A percentile compares a stretch with the other conserved stretches of the same genome.
phyloP scores from a whole-genome alignment of 1,284 basidiomycete genomes.

The Schizophyllum commune region DNA sequence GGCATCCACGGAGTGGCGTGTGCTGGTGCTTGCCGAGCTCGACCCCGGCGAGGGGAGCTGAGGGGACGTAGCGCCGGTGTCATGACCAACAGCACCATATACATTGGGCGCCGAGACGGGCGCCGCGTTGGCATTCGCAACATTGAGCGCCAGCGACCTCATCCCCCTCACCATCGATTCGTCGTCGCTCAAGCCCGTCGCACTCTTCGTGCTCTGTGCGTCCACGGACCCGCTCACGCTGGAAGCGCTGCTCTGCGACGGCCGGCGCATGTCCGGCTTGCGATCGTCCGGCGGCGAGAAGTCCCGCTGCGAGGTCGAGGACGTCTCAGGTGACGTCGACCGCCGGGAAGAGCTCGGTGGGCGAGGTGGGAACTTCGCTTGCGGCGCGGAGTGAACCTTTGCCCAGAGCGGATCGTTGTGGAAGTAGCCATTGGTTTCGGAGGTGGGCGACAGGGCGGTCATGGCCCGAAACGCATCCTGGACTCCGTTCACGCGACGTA shows the following conservation, averaged over 20 bases:
- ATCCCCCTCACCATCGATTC: background rate
- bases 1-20: slow-evolving; percentile 26
- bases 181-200: background rate
- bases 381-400: background rate
- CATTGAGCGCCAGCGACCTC: background rate
- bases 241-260: background rate
- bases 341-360: background rate
- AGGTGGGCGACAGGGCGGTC: background rate
- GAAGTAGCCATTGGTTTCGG: slow-evolving; percentile 1
- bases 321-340: background rate
- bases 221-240: background rate
- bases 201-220: background rate
- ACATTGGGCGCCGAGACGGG: background rate
- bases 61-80: slow-evolving; percentile 22
- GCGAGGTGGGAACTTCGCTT: background rate
- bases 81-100: background rate
- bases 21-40: slow-evolving; percentile 36
- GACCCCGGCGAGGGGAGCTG: slow-evolving; percentile 47
- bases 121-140: background rate
- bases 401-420: background rate
- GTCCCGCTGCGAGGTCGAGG: background rate
- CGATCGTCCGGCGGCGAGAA: background rate
- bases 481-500: background rate
- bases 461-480: background rate
- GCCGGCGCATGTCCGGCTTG: background rate